phyloP scores from a whole-genome alignment of 352 stramenopile genomes.

The Globisporangium viniferum region DNA sequence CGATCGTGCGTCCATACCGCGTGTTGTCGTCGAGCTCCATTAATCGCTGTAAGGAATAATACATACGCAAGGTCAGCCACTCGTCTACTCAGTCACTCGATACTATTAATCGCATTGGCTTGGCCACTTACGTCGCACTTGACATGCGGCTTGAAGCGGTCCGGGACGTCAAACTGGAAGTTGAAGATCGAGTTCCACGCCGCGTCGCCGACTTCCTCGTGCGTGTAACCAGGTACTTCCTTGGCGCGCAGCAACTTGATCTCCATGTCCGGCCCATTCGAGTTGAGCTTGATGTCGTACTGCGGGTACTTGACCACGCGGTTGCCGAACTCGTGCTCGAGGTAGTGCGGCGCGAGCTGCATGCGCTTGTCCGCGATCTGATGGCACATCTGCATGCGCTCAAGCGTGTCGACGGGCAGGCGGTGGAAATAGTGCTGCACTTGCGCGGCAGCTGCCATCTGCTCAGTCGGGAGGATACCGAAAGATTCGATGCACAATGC shows the following conservation, averaged over 20 bases:
- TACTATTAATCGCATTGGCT: neutral
- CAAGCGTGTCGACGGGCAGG: slow-evolving; percentile 55
- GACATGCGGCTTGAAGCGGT: slow-evolving; percentile 61
- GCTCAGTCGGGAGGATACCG: slow-evolving; percentile 1
- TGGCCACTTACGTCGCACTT: slow-evolving; percentile 40
- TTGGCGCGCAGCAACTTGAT: slow-evolving; percentile 74
- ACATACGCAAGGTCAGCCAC: neutral
- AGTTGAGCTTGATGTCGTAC: slow-evolving; percentile 81
- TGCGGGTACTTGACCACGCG: slow-evolving; percentile 46
- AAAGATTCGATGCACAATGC: slow-evolving; percentile 1
- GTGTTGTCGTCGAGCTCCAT: slow-evolving; percentile 81
- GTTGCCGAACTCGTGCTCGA: slow-evolving; percentile 48
- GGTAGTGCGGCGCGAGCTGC: slow-evolving; percentile 45
- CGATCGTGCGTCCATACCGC: slow-evolving; percentile 73
- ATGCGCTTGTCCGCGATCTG: slow-evolving; percentile 57
- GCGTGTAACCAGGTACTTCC: slow-evolving; percentile 47
- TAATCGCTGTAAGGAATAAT: slow-evolving; percentile 27
- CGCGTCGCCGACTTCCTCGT: slow-evolving; percentile 58
- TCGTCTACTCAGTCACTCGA: neutral
- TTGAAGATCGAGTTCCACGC: slow-evolving; percentile 79
- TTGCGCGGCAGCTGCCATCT: slow-evolving; percentile 26
- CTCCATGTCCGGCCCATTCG: slow-evolving; percentile 75
- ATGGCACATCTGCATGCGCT: slow-evolving; percentile 45
- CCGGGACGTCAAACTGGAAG: slow-evolving; percentile 69
- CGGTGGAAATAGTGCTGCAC: slow-evolving; percentile 72